Evolutionary conservation across 345 rosid genomes (phyloP).

Genomic region (Arabidopsis suecica): DNA sequence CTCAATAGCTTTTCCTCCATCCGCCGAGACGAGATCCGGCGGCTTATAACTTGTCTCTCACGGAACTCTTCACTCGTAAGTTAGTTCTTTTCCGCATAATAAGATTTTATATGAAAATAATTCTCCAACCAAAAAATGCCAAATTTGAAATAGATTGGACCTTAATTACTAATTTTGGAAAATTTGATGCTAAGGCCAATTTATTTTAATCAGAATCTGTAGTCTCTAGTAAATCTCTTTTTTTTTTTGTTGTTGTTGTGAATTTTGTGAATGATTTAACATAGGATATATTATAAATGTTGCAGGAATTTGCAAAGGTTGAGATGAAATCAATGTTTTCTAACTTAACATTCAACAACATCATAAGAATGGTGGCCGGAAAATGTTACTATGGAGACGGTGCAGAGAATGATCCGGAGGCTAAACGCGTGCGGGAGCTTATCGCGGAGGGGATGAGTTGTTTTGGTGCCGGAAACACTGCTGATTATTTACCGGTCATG

Average conservation of each 20-base stretch:
- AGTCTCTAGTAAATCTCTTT: not conserved
- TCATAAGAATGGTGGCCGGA: slow-evolving; percentile 53
- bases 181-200: not conserved
- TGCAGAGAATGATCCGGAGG: slow-evolving; percentile 40
- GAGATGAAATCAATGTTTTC: slow-evolving; percentile 48
- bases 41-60: slow-evolving; percentile 32
- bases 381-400: slow-evolving; percentile 57
- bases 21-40: slow-evolving; percentile 49
- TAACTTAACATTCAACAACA: slow-evolving; percentile 47
- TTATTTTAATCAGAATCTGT: not conserved
- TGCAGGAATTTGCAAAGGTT: slow-evolving; percentile 40
- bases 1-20: slow-evolving; percentile 33
- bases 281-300: not conserved
- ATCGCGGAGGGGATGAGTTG: slow-evolving; percentile 32
- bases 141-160: not conserved
- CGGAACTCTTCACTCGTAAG: slow-evolving; percentile 18
- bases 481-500: slow-evolving; percentile 53
- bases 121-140: no score
- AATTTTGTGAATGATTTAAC: not conserved
- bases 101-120: no score
- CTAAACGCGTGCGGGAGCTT: slow-evolving; percentile 45
- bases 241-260: not conserved
- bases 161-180: not conserved
- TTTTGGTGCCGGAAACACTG: slow-evolving; percentile 43
- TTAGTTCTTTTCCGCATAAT: not conserved